Conservation (phyloP, 2,329 filamentous ascomycete genomes). For the Kalaharituber pfeilii region DNA sequence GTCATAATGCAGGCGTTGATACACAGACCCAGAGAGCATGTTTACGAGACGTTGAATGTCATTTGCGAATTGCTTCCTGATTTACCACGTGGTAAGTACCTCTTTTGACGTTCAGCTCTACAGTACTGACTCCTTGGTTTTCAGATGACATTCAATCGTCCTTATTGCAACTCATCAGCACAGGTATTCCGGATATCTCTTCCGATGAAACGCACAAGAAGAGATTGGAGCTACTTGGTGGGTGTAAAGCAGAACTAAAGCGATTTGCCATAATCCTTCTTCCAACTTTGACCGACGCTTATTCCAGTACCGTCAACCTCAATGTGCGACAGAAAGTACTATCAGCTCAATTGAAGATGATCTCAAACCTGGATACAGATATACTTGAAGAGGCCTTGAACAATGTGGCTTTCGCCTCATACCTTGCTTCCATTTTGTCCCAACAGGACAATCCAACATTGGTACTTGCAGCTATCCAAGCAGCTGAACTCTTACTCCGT, state of each 20-base stretch:
- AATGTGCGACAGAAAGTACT: conserved; percentile 89
- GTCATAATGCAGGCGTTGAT: conserved; percentile 98
- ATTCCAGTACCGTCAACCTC: conserved; percentile 92
- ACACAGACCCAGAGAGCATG: conserved; percentile 83
- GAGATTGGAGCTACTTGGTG: conserved; percentile 60
- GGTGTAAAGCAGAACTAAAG: conserved; percentile 72
- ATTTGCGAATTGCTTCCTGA: conserved; percentile 84
- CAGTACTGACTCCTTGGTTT: background rate
- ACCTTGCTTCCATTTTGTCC: conserved; percentile 82
- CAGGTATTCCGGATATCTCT: conserved; percentile 17
- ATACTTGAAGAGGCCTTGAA: conserved; percentile 75
- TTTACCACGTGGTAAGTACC: conserved; percentile 39
- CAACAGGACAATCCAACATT: conserved; percentile 83
- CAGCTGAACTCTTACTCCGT: conserved; percentile 69
- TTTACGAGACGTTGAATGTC: conserved; percentile 92
- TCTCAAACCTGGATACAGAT: conserved; percentile 74
- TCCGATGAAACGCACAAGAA: conserved; percentile 51
- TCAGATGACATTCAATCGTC: conserved; percentile 1
- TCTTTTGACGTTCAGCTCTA: background rate
- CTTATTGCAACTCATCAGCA: background rate
- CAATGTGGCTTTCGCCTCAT: conserved; percentile 85
- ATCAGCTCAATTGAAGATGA: conserved; percentile 91
- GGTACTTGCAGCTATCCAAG: conserved; percentile 73
- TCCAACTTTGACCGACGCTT: conserved; percentile 87
- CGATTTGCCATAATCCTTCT: conserved; percentile 86